Percentiles rank a stretch among this genome's conserved stretches.
Evolutionary conservation across 306 rosid species (phyloP).

Genomic region (Lablab purpureus): DNA sequence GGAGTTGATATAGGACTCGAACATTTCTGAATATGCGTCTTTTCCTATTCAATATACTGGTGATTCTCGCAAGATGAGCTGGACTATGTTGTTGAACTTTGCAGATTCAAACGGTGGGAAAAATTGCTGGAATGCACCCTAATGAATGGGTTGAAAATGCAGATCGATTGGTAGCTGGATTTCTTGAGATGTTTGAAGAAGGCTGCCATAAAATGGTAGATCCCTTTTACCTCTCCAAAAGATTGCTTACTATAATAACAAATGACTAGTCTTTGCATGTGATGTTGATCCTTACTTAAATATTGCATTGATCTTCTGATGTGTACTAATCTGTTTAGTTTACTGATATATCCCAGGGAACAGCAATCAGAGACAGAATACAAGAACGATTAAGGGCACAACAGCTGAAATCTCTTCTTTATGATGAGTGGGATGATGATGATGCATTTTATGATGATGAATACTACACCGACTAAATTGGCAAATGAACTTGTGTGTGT

Average conservation of each 20-base stretch:
- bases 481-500: constrained; percentile 41
- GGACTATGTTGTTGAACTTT: constrained; percentile 23
- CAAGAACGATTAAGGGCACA: constrained; percentile 76
- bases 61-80: not conserved
- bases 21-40: not conserved
- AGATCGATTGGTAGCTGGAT: constrained; percentile 95
- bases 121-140: constrained; percentile 82
- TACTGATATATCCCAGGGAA: constrained; percentile 64
- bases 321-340: constrained; percentile 17
- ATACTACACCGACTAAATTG: constrained; percentile 52
- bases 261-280: constrained; percentile 3
- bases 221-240: constrained; percentile 29
- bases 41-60: not conserved
- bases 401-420: constrained; percentile 54
- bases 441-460: constrained; percentile 51
- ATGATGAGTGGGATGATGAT: constrained; percentile 62
- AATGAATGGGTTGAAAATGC: constrained; percentile 97
- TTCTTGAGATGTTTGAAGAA: constrained; percentile 99
- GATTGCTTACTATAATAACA: not conserved
- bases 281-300: constrained; percentile 27
- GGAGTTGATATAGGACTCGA: not conserved
- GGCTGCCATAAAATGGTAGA: constrained; percentile 96
- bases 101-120: constrained; percentile 84
- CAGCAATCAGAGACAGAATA: constrained; percentile 88
- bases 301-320: constrained; percentile 20